These are phyloP conservation scores for Penicillium digitatum DNA, from an alignment of 2,329 filamentous ascomycete species.

Conservation along the genomic window DNA sequence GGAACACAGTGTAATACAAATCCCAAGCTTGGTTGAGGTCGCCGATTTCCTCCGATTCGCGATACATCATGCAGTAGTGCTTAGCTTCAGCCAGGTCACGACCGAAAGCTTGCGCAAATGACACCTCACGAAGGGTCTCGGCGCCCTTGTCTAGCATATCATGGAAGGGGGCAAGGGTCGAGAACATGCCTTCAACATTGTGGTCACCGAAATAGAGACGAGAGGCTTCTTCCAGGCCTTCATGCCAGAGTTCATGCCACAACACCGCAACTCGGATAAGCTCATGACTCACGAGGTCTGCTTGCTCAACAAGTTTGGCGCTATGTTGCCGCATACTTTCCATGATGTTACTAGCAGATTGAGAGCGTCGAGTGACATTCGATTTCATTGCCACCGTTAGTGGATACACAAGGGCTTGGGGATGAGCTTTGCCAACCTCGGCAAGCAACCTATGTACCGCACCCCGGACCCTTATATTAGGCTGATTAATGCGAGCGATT, in stretches of 20 bases:
- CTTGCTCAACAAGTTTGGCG: slow-evolving; percentile 86
- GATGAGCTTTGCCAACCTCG: slow-evolving; percentile 89
- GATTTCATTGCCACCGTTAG: slow-evolving; percentile 98
- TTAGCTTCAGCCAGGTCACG: slow-evolving; percentile 90
- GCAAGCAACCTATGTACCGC: slow-evolving; percentile 89
- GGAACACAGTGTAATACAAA: slow-evolving; percentile 97
- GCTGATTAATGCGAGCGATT: slow-evolving; percentile 95
- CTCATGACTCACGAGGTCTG: slow-evolving; percentile 90
- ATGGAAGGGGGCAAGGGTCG: slow-evolving; percentile 82
- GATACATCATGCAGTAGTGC: slow-evolving; percentile 93
- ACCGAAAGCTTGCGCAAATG: slow-evolving; percentile 95
- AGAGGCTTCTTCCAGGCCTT: slow-evolving; percentile 93
- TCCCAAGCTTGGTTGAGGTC: slow-evolving; percentile 99
- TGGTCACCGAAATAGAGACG: slow-evolving; percentile 95
- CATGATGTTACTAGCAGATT: slow-evolving; percentile 91
- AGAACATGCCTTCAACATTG: slow-evolving; percentile 97
- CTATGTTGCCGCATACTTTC: slow-evolving; percentile 97
- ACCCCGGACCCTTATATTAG: slow-evolving; percentile 79
- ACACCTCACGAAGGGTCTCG: slow-evolving; percentile 90
- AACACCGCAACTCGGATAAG: slow-evolving; percentile 93
- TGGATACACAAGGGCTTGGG: slow-evolving; percentile 93
- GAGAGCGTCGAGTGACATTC: slow-evolving; percentile 74
- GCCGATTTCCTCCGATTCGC: slow-evolving; percentile 79
- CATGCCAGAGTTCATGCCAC: slow-evolving; percentile 99
- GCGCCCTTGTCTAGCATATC: slow-evolving; percentile 86